These are phyloP conservation scores for Rhodotorula toruloides DNA, from an alignment of 768 basidiomycete genomes.

Conservation along the genomic window DNA sequence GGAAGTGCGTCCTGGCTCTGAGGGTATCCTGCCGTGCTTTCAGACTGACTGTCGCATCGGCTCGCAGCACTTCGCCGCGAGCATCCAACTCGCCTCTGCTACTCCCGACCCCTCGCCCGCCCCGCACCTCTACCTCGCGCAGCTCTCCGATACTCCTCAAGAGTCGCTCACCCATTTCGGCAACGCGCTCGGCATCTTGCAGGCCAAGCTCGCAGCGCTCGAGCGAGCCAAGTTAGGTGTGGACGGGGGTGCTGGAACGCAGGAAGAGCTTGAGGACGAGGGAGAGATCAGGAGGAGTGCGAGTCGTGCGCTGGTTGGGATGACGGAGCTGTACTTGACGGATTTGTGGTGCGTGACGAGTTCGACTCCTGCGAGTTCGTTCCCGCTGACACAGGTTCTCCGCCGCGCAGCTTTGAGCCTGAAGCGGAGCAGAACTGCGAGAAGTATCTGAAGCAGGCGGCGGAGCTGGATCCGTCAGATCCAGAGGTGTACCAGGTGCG, in stretches of 20 bases:
- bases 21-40: neutral
- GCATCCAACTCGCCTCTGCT: slow-evolving; percentile 22
- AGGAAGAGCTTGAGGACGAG: slow-evolving; percentile 34
- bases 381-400: too few species aligned
- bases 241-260: slow-evolving; percentile 17
- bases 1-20: slow-evolving; percentile 30
- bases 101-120: slow-evolving; percentile 37
- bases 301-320: slow-evolving; percentile 41
- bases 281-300: slow-evolving; percentile 37
- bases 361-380: neutral
- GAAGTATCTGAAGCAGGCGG: slow-evolving; percentile 38
- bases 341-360: slow-evolving; percentile 40
- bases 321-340: slow-evolving; percentile 45
- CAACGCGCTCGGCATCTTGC: slow-evolving; percentile 36
- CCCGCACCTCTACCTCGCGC: slow-evolving; percentile 43
- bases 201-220: slow-evolving; percentile 31
- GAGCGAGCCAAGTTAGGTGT: slow-evolving; percentile 36
- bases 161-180: slow-evolving; percentile 40
- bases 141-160: slow-evolving; percentile 40
- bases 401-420: slow-evolving; percentile 30
- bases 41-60: neutral
- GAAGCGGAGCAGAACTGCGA: slow-evolving; percentile 43
- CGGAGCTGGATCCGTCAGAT: slow-evolving; percentile 39
- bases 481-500: slow-evolving; percentile 41
- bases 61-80: slow-evolving; percentile 31